phyloP scores from a whole-genome alignment of 352 stramenopile genomes.

The Albugo candida region DNA sequence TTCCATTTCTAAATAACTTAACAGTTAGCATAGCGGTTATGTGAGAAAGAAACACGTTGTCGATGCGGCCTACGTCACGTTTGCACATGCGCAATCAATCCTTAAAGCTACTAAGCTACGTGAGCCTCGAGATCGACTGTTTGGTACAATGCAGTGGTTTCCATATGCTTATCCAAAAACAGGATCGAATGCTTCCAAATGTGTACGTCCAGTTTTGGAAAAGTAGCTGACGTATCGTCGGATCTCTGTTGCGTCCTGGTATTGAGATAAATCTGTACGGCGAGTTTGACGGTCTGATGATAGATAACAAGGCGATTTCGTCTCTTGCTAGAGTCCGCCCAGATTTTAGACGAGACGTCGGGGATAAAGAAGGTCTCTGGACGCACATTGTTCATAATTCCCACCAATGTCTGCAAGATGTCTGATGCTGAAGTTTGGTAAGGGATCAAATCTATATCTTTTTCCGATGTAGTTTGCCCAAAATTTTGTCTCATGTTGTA shows the following conservation, averaged over 20 bases:
- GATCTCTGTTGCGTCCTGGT: conserved; percentile 17
- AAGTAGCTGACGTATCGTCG: too few relatives aligned
- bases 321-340: conserved; percentile 8
- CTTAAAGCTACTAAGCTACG: too few relatives aligned
- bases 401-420: conserved; percentile 27
- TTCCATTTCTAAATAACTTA: too few relatives aligned
- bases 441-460: conserved; percentile 9
- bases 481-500: conserved; percentile 48
- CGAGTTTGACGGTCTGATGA: conserved; percentile 20
- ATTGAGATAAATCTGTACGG: conserved; percentile 25
- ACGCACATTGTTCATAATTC: conserved; percentile 31
- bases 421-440: conserved; percentile 27
- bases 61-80: too few relatives aligned
- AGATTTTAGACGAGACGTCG: conserved; percentile 11
- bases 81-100: too few relatives aligned
- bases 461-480: conserved; percentile 11
- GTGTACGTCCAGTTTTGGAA: too few relatives aligned
- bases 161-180: too few relatives aligned
- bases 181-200: too few relatives aligned
- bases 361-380: conserved; percentile 22
- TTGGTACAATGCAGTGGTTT: too few relatives aligned
- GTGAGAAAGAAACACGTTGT: too few relatives aligned
- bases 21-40: too few relatives aligned
- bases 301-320: conserved; percentile 22
- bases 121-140: too few relatives aligned